These are phyloP conservation scores for Exidia glandulosa DNA, from an alignment of 768 basidiomycete genomes.

Conservation along the genomic window DNA sequence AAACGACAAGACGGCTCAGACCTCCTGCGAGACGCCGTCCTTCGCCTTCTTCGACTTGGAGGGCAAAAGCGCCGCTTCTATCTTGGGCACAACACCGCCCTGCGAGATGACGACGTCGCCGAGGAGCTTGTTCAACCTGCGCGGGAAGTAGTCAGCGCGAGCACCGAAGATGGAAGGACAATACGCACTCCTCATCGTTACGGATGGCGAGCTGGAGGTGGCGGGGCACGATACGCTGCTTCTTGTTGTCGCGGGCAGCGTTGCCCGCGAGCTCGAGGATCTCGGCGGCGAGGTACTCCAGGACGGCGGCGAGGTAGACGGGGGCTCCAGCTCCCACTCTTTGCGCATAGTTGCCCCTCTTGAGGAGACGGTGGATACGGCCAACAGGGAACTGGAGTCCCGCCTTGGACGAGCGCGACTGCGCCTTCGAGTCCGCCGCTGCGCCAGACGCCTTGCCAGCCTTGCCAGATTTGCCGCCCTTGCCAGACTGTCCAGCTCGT, in stretches of 20 bases:
- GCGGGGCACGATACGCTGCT: slow-evolving; percentile 91
- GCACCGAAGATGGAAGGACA: background rate
- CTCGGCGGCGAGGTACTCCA: slow-evolving; percentile 88
- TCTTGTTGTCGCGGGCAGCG: slow-evolving; percentile 84
- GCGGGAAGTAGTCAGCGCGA: background rate
- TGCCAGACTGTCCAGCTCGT: slow-evolving; percentile 39
- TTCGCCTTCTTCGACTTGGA: slow-evolving; percentile 40
- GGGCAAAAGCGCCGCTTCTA: slow-evolving; percentile 51
- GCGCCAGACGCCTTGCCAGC: slow-evolving; percentile 30
- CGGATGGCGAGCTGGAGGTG: slow-evolving; percentile 92
- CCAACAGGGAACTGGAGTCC: slow-evolving; percentile 85
- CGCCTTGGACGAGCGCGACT: slow-evolving; percentile 63
- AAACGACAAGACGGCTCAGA: too few relatives aligned
- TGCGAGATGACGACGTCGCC: slow-evolving; percentile 87
- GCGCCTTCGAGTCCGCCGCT: slow-evolving; percentile 32
- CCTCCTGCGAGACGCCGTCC: slow-evolving; percentile 41
- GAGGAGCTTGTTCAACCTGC: slow-evolving; percentile 49
- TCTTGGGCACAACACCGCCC: slow-evolving; percentile 86
- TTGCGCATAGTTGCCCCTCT: slow-evolving; percentile 77
- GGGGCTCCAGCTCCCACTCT: slow-evolving; percentile 85
- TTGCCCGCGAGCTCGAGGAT: slow-evolving; percentile 90
- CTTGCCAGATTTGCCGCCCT: slow-evolving; percentile 58
- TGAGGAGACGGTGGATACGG: slow-evolving; percentile 83
- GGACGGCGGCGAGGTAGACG: slow-evolving; percentile 86
- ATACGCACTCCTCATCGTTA: slow-evolving; percentile 72